A percentile compares a stretch with the other conserved stretches of the same genome.
Conservation (phyloP, 2,329 filamentous ascomycete species). For the Colletotrichum spaethianum region DNA sequence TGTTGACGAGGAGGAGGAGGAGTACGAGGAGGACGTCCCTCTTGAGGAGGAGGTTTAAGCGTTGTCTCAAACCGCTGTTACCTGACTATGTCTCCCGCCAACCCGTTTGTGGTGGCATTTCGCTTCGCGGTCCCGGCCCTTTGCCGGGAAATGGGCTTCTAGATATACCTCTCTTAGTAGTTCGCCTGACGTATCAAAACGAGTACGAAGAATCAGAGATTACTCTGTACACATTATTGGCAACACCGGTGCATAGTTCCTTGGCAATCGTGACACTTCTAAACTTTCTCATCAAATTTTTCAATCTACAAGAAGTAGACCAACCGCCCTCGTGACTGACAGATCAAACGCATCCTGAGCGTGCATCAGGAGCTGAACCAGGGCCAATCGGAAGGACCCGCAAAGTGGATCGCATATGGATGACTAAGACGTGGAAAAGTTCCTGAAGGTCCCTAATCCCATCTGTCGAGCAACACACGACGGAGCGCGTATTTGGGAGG, state of each 20-base stretch:
- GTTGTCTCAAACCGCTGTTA: background rate
- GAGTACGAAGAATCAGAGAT: constrained; percentile 48
- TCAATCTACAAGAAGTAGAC: too few species aligned
- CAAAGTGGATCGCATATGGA: constrained; percentile 13
- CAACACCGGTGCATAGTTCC: background rate
- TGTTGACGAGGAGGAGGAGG: constrained; percentile 97
- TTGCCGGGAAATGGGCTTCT: constrained; percentile 50
- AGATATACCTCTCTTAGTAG: constrained; percentile 57
- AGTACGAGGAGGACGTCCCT: constrained; percentile 89
- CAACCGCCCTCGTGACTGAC: background rate
- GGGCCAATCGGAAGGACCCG: constrained; percentile 23
- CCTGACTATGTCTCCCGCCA: constrained; percentile 18
- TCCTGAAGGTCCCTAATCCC: constrained; percentile 25
- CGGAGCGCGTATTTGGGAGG: constrained; percentile 20
- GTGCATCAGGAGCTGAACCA: background rate
- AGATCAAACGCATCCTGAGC: background rate
- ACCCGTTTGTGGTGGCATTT: constrained; percentile 41
- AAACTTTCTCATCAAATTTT: background rate
- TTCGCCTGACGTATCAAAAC: constrained; percentile 50
- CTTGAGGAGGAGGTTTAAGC: constrained; percentile 77
- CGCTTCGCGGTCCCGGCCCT: constrained; percentile 46
- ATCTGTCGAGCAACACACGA: constrained; percentile 13
- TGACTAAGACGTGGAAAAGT: constrained; percentile 55
- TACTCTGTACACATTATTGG: constrained; percentile 36
- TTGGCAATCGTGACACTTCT: background rate